phyloP scores from a whole-genome alignment of 768 basidiomycete species.

The Phylloporus sp. region DNA sequence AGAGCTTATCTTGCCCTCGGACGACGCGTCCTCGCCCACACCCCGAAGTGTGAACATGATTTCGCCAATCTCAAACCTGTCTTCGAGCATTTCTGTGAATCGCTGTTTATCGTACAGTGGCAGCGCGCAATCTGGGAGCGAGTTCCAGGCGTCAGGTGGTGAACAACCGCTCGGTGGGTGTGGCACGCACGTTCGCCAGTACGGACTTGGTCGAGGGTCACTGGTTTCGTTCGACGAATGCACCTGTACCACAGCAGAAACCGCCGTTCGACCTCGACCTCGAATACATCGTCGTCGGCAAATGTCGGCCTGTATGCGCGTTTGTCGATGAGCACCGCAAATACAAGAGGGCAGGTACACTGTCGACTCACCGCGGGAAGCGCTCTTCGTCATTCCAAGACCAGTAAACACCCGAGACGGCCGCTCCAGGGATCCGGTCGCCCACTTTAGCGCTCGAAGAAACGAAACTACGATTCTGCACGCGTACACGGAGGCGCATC shows the following conservation, averaged over 20 bases:
- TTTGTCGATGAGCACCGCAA: background rate
- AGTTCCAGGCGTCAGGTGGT: background rate
- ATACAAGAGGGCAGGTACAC: no score
- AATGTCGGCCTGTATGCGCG: conserved; percentile 10
- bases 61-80: conserved; percentile 18
- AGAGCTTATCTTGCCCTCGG: background rate
- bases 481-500: conserved; percentile 20
- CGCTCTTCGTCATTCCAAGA: conserved; percentile 9
- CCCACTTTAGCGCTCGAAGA: conserved; percentile 12
- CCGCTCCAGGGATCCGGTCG: background rate
- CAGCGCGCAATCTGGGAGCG: conserved; percentile 20
- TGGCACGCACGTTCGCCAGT: conserved; percentile 15
- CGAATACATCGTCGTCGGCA: conserved; percentile 15
- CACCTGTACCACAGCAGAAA: conserved; percentile 22
- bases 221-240: conserved; percentile 21
- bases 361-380: conserved; percentile 20
- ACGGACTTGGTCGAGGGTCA: conserved; percentile 21
- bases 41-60: conserved; percentile 17
- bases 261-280: conserved; percentile 18
- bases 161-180: background rate
- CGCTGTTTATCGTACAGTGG: conserved; percentile 15
- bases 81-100: conserved; percentile 11
- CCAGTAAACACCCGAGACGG: conserved; percentile 7
- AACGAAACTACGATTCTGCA: conserved; percentile 7
- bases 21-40: conserved; percentile 1